Base-by-base conservation (phyloP, 495 filamentous ascomycete genomes). In the Lasiosphaeria ovina region DNA sequence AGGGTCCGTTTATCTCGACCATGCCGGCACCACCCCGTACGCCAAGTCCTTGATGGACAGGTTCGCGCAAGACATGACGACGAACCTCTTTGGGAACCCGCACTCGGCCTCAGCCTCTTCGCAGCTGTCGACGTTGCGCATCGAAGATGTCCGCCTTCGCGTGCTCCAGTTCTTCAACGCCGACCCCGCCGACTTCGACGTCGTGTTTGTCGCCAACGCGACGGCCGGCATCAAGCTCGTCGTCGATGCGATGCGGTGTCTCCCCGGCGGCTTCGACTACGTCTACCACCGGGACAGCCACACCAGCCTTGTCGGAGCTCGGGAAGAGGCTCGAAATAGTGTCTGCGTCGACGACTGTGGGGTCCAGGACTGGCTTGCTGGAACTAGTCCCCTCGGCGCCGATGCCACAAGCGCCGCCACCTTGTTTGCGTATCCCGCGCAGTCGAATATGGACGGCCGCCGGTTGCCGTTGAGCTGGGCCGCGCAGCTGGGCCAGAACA, bases 381-480 rank as follows among this genome's bases (percentile, higher is more conserved):
- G 74, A 6, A 38, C 31, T 12, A 48, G 60, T 47, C 69, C 66
- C 31, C 53, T 72, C 34, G 59, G 56, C 10, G 42, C 36, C 6
- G 54, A 44, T 3, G 31, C 47, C 50, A 10, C 49, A 40, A 44
- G 35, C 45, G 55, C 47, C 24, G 53, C 67, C 11, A 66, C 77
- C 1, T 73, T 98, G 5, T 91, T 97, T 67, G 89, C 90, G 14
- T 97, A 88, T 68, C 91, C 93, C 10, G 92, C 85, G 3, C 93
- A 98, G 66, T 97, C 93, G 14, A 97, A 98, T 68, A 87, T 97
- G 87, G 89, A 93, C 61, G 93, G 93, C n/a, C 81, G 84, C 11
- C 84, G 91, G 11, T 77, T 89, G 48, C 91, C 92, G 8, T 69
- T 88, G 14, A 70, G 74, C 3, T 98, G 93, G 93, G 81, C 84